Base-by-base conservation (phyloP, 2,329 filamentous ascomycete species). In the Pseudogymnoascus sp. region DNA sequence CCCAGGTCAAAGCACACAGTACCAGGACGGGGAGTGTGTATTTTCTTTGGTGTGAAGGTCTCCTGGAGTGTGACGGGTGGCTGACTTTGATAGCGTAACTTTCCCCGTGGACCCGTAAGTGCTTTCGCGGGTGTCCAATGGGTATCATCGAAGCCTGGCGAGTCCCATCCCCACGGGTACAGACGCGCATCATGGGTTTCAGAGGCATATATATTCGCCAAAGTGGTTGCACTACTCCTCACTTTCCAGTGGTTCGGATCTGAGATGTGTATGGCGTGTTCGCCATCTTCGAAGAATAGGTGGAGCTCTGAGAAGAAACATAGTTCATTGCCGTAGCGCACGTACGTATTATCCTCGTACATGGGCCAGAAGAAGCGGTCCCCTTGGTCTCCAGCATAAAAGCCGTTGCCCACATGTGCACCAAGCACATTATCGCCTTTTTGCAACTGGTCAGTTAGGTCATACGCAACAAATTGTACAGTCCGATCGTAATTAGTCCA, bases 331-430 rank as follows among this genome's bases (percentile, higher is more conserved):
- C 73, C 73, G 63, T 75, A 75, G 1, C 73, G 70, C 3, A 75
- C 73, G 34, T 75, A 77, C 0, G 75, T 77, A 39, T 77, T 77
- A 65, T 77, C 75, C 65, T 77, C 75, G 39, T 77, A 77, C 70
- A 73, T 75, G 12, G 75, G 75, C 76, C 75, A 77, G 67, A 77
- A 77, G 69, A 77, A 77, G 5, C 75, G 73, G 54, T 77, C 74
- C 8, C 75, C 75, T 51, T 77, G 73, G 36, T 77, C 75, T 2
- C 78, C 77, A 6, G 77, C 77, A 45, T 78, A 79, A 67, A 79
- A 80, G 0, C 78, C 78, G 34, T 80, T 79, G 6, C 76, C 76
- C 0, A 79, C 66, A 62, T 77, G 74, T 5, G 74, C 75, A 4
- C 73, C 75, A 7, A 77, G 63, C 1, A 73, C 73, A 39, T 77